phyloP scores from a whole-genome alignment of 2,329 filamentous ascomycete species.

The Alternaria gansuensis region DNA sequence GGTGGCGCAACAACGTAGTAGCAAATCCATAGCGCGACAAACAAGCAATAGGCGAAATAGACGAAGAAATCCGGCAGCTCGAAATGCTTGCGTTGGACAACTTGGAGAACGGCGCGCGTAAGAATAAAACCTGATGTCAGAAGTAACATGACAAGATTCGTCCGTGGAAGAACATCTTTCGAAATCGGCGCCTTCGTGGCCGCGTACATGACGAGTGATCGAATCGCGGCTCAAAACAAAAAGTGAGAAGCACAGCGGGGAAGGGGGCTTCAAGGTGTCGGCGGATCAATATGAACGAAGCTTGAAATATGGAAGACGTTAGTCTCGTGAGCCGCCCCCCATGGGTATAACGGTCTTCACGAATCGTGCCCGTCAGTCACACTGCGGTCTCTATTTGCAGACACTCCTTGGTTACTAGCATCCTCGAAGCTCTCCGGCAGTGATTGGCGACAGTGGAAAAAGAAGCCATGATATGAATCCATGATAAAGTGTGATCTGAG shows the following conservation, averaged over 20 bases:
- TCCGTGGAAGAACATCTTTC: constrained; percentile 18
- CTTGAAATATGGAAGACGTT: background rate
- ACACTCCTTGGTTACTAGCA: background rate
- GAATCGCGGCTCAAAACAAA: background rate
- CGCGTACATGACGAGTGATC: background rate
- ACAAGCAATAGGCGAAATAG: constrained; percentile 39
- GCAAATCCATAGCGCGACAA: constrained; percentile 35
- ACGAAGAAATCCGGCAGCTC: constrained; percentile 35
- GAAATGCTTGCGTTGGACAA: constrained; percentile 21
- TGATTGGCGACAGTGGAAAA: background rate
- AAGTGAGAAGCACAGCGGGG: background rate
- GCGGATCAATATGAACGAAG: background rate
- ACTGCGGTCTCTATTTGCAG: background rate
- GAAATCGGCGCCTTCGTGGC: constrained; percentile 18
- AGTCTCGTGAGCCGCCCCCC: background rate
- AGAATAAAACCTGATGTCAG: constrained; percentile 26
- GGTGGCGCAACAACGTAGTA: constrained; percentile 48
- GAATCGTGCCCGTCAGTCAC: background rate
- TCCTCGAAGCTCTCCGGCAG: background rate
- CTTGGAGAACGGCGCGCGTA: constrained; percentile 17
- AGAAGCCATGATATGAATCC: background rate
- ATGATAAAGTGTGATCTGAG: background rate
- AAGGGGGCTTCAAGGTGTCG: background rate
- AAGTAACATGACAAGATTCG: constrained; percentile 27
- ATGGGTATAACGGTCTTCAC: background rate